These are phyloP conservation scores for Chlorella sp. DNA, from an alignment of 139 green algal species.

Conservation along the genomic window DNA sequence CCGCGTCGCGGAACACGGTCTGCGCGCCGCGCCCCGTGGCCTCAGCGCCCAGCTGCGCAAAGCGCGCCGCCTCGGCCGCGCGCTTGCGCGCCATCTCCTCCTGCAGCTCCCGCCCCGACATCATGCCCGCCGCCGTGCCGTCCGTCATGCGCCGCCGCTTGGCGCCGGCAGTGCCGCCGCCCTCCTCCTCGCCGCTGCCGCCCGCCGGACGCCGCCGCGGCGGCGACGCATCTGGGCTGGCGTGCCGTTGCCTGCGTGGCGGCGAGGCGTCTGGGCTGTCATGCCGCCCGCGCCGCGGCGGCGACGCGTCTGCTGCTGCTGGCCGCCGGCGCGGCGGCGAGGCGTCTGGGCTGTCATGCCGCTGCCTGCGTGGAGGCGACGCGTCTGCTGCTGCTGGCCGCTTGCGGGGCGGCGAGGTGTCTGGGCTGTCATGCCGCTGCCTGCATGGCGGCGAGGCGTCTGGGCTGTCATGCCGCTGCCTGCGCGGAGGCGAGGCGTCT, in stretches of 20 bases:
- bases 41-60: constrained; percentile 20
- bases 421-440: constrained; percentile 28
- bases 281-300: neutral
- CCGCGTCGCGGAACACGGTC: constrained; percentile 81
- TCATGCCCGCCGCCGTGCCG: constrained; percentile 62
- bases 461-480: constrained; percentile 36
- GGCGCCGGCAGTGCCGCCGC: constrained; percentile 7
- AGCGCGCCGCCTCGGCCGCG: constrained; percentile 26
- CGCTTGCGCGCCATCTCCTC: constrained; percentile 44
- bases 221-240: constrained; percentile 30
- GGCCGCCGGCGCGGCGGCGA: constrained; percentile 2
- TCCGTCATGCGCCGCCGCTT: constrained; percentile 47
- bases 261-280: constrained; percentile 39
- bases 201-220: constrained; percentile 3
- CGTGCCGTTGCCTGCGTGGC: constrained; percentile 23
- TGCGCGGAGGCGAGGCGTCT: constrained; percentile 28
- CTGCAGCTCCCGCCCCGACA: constrained; percentile 39
- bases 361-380: constrained; percentile 17
- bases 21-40: constrained; percentile 52
- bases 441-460: constrained; percentile 40
- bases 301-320: constrained; percentile 32
- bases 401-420: constrained; percentile 32
- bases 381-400: constrained; percentile 24
- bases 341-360: constrained; percentile 38
- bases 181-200: constrained; percentile 1